A percentile compares a stretch with the other conserved stretches of the same genome.
Evolutionary conservation across 2,329 filamentous ascomycete species (phyloP).

Genomic region (Teratosphaeriaceae sp.): DNA sequence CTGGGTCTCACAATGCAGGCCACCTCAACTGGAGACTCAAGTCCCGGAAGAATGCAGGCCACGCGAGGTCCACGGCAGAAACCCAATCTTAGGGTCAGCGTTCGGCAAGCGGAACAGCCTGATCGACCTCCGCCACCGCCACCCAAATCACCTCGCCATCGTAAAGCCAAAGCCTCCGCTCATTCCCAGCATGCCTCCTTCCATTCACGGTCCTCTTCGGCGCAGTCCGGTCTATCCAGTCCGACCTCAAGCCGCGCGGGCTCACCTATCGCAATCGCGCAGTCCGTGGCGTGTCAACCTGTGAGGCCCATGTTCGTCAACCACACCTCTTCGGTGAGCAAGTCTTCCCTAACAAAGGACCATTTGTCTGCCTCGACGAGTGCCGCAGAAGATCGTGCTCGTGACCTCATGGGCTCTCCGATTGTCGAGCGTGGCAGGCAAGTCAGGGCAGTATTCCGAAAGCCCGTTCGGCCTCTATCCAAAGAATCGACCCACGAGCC

Average conservation of each 20-base stretch:
- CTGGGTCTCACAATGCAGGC: constrained; percentile 2
- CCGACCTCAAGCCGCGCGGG: neutral
- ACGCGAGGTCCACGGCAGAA: neutral
- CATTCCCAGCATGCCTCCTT: constrained; percentile 2
- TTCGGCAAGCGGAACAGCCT: neutral
- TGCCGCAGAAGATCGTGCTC: neutral
- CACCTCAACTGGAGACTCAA: neutral
- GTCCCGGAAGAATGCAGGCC: neutral
- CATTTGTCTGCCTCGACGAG: neutral
- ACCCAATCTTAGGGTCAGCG: constrained; percentile 3
- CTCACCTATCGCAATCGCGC: constrained; percentile 6
- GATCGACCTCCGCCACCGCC: constrained; percentile 14
- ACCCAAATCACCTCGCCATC: constrained; percentile 17
- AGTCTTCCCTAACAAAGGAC: neutral
- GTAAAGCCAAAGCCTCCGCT: neutral
- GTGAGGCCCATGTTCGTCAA: constrained; percentile 8
- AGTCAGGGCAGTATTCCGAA: neutral
- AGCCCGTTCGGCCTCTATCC: constrained; percentile 2
- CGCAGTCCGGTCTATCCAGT: neutral
- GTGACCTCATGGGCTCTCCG: neutral
- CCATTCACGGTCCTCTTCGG: constrained; percentile 6
- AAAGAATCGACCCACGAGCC: neutral
- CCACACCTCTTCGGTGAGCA: neutral
- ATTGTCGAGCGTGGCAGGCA: neutral
- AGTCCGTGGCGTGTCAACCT: constrained; percentile 4